phyloP scores from a whole-genome alignment of 495 filamentous ascomycete genomes.

The Xylaria cubensis region DNA sequence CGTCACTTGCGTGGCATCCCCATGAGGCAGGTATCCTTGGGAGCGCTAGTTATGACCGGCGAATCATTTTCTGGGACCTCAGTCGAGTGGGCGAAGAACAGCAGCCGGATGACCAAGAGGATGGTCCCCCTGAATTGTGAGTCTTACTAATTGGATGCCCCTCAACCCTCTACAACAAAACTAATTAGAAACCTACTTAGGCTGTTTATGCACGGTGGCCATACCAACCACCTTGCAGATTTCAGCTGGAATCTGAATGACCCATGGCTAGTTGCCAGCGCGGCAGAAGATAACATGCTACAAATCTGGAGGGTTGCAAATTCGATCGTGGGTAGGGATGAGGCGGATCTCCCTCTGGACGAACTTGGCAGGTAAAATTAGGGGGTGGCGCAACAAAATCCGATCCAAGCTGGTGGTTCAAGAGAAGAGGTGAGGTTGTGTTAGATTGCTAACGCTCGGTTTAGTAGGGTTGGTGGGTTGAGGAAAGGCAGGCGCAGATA shows the following conservation, averaged over 20 bases:
- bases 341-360: slow-evolving; percentile 77
- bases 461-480: slow-evolving; percentile 13
- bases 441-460: slow-evolving; percentile 19
- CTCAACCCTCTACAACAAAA: slow-evolving; percentile 11
- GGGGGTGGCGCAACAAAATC: not conserved
- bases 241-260: slow-evolving; percentile 98
- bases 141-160: slow-evolving; percentile 40
- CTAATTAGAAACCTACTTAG: slow-evolving; percentile 49
- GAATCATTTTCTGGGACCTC: slow-evolving; percentile 96
- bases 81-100: slow-evolving; percentile 92
- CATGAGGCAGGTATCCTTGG: slow-evolving; percentile 85
- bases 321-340: slow-evolving; percentile 82
- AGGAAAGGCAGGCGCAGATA: slow-evolving; percentile 24
- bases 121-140: slow-evolving; percentile 94
- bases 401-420: slow-evolving; percentile 2
- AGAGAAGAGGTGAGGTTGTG: not conserved
- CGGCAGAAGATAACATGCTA: slow-evolving; percentile 95
- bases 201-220: slow-evolving; percentile 98
- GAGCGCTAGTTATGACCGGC: slow-evolving; percentile 87
- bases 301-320: slow-evolving; percentile 97
- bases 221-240: slow-evolving; percentile 94
- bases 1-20: slow-evolving; percentile 92
- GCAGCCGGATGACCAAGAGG: slow-evolving; percentile 91
- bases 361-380: slow-evolving; percentile 67
- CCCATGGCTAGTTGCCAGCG: slow-evolving; percentile 92